Base-by-base conservation (phyloP, 768 basidiomycete genomes). In the Filobasidium floriforme region DNA sequence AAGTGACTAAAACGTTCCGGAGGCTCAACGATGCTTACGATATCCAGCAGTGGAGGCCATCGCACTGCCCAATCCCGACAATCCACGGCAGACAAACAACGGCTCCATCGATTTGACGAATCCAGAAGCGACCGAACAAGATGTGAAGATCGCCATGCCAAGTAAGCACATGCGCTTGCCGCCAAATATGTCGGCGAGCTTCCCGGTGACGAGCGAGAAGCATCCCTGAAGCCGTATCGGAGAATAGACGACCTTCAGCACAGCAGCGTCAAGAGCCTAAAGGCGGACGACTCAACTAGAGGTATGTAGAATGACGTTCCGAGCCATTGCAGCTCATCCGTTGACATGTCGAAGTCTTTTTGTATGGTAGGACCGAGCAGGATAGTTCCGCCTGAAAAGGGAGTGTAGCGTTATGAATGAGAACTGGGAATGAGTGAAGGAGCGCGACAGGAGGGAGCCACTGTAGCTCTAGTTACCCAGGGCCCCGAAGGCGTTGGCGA, bases 11-110 rank as follows among this genome's bases (percentile, higher is more conserved):
- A 54, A 22, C 15, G 10, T 11, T 54, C 52, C 10, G 52, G 18
- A 54, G 11, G 9, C 52, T 54, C 52, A 44, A n/a, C n/a, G n/a
- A n/a, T n/a, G n/a, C 54, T 57, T 28, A 57, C n/a, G 22, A 32
- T 7, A 57, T 26, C 24, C 54, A 15, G 24, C 29, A 5, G 15
- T 15, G 7, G 24, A 4, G 6, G 24, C 54, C 7, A 26, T 6
- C 2, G 29, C 54, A 57, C 29, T 57, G 4, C 54, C 54, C 26
- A 57, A 7, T 7, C 54, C 54, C 7, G 24, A 2, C 7, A 57
- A 57, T 7, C 54, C 54, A 4, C 54, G 54, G 29, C 5, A 19
- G 15, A 24, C 54, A 15, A 26, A 57, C 7, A 57, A 24, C 7
- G 4, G 7, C 24, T 26, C 29, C 26, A 9, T 32, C 1, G 6